These are phyloP conservation scores for Maudiozyma pseudohumilis DNA, from an alignment of 805 yeast species.

Conservation along the genomic window DNA sequence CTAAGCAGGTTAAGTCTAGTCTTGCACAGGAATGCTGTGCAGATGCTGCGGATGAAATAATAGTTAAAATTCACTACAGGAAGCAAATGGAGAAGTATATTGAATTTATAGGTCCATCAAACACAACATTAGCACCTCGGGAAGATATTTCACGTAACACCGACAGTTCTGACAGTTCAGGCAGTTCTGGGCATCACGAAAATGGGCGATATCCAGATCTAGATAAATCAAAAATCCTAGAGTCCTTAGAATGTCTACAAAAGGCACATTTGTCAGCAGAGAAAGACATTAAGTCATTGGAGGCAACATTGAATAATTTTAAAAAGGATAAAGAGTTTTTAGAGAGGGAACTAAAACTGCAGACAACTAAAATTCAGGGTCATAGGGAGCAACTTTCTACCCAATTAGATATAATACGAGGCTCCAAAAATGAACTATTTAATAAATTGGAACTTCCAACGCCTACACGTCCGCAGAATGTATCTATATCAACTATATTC, in stretches of 20 bases:
- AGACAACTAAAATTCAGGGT: conserved; percentile 9
- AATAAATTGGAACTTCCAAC: conserved; percentile 4
- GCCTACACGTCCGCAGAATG: too few relatives aligned
- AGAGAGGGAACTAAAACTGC: conserved; percentile 14
- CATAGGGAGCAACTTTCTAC: conserved; percentile 9
- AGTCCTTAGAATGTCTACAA: conserved; percentile 7
- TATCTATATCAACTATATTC: neutral
- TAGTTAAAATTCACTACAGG: conserved; percentile 12
- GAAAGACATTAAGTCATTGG: conserved; percentile 15
- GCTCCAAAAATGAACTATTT: conserved; percentile 7
- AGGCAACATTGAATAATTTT: conserved; percentile 14
- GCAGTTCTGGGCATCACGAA: too few relatives aligned
- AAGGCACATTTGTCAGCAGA: conserved; percentile 6
- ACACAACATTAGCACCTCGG: conserved; percentile 14
- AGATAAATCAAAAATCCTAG: neutral
- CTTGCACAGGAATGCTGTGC: too few relatives aligned
- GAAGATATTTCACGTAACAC: neutral
- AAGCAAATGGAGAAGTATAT: conserved; percentile 16
- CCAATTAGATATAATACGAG: conserved; percentile 9
- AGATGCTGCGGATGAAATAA: neutral
- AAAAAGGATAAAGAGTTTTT: conserved; percentile 21
- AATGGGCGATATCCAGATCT: neutral
- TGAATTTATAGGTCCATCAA: conserved; percentile 17
- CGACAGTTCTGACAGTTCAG: too few relatives aligned
- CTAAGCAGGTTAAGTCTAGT: neutral